Evolutionary conservation across 306 rosid genomes (phyloP).

Genomic region (Begonia loranthoides): DNA sequence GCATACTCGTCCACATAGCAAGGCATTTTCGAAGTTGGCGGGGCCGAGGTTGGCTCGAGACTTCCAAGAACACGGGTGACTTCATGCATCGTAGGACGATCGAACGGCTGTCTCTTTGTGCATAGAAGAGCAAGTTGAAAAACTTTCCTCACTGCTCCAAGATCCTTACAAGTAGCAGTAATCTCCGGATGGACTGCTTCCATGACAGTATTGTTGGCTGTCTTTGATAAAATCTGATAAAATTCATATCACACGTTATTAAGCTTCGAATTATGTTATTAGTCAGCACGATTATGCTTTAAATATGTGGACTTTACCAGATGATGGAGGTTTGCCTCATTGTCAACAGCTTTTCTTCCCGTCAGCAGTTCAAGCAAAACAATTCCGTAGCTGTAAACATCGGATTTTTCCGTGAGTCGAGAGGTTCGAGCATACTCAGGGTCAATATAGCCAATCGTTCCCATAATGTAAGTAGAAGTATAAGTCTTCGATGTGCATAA

Average conservation of each 20-base stretch:
- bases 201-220: slow-evolving; percentile 78
- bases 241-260: not conserved
- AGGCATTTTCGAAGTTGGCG: slow-evolving; percentile 29
- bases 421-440: slow-evolving; percentile 95
- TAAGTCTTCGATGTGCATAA: slow-evolving; percentile 58
- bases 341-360: slow-evolving; percentile 82
- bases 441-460: slow-evolving; percentile 97
- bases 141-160: slow-evolving; percentile 68
- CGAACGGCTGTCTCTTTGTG: slow-evolving; percentile 65
- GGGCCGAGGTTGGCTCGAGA: slow-evolving; percentile 22
- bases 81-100: slow-evolving; percentile 88
- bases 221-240: slow-evolving; percentile 65
- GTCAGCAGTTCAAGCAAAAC: slow-evolving; percentile 90
- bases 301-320: slow-evolving; percentile 27
- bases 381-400: slow-evolving; percentile 85
- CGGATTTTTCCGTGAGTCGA: slow-evolving; percentile 89
- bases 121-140: slow-evolving; percentile 83
- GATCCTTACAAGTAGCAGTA: slow-evolving; percentile 65
- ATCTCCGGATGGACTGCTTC: slow-evolving; percentile 79
- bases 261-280: no score
- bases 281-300: no score
- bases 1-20: slow-evolving; percentile 76
- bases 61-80: slow-evolving; percentile 63
- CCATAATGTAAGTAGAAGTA: slow-evolving; percentile 78
- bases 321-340: slow-evolving; percentile 87